These are phyloP conservation scores for Diplodia mutila DNA, from an alignment of 2,329 filamentous ascomycete species.

Conservation along the genomic window DNA sequence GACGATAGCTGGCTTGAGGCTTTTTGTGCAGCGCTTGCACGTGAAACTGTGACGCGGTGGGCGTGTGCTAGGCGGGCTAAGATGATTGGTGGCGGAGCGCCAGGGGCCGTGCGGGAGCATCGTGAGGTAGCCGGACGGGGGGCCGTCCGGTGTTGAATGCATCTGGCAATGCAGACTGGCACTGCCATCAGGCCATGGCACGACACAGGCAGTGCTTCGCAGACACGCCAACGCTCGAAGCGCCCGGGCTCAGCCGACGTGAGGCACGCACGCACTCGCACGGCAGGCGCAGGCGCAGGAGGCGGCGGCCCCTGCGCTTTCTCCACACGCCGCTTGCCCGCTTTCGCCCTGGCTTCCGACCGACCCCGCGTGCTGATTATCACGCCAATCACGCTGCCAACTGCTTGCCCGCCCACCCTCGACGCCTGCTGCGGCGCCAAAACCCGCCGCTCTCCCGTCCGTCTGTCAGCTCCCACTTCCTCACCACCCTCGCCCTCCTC, in stretches of 20 bases:
- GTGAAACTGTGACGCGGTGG: slow-evolving; percentile 2
- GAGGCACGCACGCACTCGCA: neutral
- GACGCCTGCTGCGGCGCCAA: neutral
- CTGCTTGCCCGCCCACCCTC: neutral
- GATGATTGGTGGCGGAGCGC: slow-evolving; percentile 4
- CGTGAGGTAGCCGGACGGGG: neutral
- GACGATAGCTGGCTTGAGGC: slow-evolving; percentile 6
- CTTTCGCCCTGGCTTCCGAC: slow-evolving; percentile 18
- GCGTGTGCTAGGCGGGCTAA: neutral
- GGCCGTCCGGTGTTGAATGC: slow-evolving; percentile 1
- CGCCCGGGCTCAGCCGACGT: too few species aligned
- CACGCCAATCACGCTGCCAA: slow-evolving; percentile 4
- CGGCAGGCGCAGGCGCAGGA: neutral
- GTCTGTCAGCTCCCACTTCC: neutral
- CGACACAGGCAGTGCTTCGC: neutral
- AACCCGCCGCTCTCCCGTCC: slow-evolving; percentile 10
- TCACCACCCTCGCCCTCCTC: neutral
- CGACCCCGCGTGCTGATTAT: slow-evolving; percentile 21
- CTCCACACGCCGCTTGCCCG: slow-evolving; percentile 17
- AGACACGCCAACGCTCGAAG: neutral
- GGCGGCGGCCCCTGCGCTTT: slow-evolving; percentile 13
- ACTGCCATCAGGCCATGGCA: neutral
- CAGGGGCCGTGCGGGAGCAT: neutral
- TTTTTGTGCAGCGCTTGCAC: slow-evolving; percentile 7
- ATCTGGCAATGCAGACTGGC: neutral